Percentiles rank a stretch among this genome's conserved stretches.
These are phyloP conservation scores for Aspergillus sp. DNA, from an alignment of 2,329 filamentous ascomycete genomes.

Conservation along the genomic window DNA sequence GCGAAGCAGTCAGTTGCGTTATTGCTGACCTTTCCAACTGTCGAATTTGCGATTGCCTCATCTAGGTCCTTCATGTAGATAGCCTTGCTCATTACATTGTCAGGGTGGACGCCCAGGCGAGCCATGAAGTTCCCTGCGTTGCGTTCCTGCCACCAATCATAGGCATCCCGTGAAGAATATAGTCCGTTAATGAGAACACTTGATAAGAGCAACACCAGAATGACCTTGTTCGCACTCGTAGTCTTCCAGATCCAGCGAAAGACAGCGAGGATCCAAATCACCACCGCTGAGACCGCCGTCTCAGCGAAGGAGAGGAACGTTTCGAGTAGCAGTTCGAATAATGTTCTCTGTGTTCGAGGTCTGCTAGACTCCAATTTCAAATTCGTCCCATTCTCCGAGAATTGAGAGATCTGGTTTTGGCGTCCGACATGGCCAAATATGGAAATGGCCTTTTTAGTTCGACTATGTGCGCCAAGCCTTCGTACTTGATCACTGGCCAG, in stretches of 20 bases:
- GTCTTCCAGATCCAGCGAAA: constrained; percentile 64
- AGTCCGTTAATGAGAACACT: constrained; percentile 71
- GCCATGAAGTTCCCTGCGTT: constrained; percentile 77
- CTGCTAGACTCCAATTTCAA: constrained; percentile 43
- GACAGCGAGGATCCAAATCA: constrained; percentile 69
- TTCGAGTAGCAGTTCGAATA: constrained; percentile 69
- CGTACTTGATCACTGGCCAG: constrained; percentile 47
- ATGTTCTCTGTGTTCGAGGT: constrained; percentile 54
- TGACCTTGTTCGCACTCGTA: constrained; percentile 66
- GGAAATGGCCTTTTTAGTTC: constrained; percentile 45
- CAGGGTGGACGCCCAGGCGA: constrained; percentile 72
- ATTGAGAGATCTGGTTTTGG: constrained; percentile 36
- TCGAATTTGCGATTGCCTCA: constrained; percentile 48
- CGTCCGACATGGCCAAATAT: constrained; percentile 46
- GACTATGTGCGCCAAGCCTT: constrained; percentile 41
- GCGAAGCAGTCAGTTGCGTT: constrained; percentile 37
- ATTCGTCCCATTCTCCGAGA: constrained; percentile 27
- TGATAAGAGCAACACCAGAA: constrained; percentile 63
- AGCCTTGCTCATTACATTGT: constrained; percentile 75
- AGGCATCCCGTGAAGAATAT: constrained; percentile 67
- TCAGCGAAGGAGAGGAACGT: constrained; percentile 68
- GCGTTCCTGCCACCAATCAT: constrained; percentile 81
- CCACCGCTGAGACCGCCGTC: constrained; percentile 68
- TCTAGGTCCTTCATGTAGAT: constrained; percentile 81
- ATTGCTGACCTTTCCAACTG: constrained; percentile 20